These are phyloP conservation scores for Hypoxylon sp. DNA, from an alignment of 2,329 filamentous ascomycete species.

Conservation along the genomic window DNA sequence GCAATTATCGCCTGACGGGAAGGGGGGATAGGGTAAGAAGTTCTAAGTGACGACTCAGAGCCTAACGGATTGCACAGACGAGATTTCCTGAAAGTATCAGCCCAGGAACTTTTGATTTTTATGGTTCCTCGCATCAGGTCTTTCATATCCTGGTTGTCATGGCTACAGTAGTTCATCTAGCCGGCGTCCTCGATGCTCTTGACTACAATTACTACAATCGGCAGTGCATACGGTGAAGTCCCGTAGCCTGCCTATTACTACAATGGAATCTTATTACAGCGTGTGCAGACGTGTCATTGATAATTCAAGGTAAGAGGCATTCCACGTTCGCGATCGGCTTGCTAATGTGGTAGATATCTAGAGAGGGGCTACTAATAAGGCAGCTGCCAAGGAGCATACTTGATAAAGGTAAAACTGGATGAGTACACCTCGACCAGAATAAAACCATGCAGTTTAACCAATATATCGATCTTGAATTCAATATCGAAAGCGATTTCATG, in stretches of 20 bases:
- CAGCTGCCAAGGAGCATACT: not conserved
- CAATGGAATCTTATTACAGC: not conserved
- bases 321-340: not conserved
- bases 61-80: conserved; percentile 50
- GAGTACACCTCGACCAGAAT: not conserved
- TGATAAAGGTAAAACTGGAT: not conserved
- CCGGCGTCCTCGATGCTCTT: conserved; percentile 54
- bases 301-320: not conserved
- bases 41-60: conserved; percentile 13
- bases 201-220: conserved; percentile 51
- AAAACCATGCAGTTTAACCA: not conserved
- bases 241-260: not conserved
- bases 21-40: conserved; percentile 1
- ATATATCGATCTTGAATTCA: not conserved
- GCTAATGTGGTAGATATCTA: not conserved
- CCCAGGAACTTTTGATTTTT: conserved; percentile 62
- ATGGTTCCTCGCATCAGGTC: conserved; percentile 62
- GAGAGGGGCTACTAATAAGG: not conserved
- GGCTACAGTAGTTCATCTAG: conserved; percentile 58
- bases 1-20: not conserved
- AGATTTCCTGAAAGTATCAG: conserved; percentile 60
- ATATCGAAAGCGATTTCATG: not conserved
- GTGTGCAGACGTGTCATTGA: not conserved
- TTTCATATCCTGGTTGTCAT: conserved; percentile 63
- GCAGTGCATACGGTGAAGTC: conserved; percentile 38